Evolutionary conservation across 495 filamentous ascomycete species (phyloP).

Genomic region (Neurospora tetrasperma): DNA sequence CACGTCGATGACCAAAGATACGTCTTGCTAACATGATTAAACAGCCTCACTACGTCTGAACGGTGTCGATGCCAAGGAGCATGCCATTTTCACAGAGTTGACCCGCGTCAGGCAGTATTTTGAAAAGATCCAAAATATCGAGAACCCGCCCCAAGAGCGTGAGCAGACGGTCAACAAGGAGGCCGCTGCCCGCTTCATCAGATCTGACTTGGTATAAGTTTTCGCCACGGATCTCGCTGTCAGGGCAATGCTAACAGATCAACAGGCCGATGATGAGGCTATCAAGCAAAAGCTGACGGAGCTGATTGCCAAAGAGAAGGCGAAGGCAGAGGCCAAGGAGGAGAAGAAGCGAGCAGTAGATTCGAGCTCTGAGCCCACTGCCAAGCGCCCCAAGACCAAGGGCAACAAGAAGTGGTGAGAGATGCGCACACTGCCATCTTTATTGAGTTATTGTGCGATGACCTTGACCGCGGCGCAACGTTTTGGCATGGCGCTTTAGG

Average conservation of each 20-base stretch:
- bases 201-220: conserved; percentile 54
- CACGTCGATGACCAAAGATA: background rate
- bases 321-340: conserved; percentile 29
- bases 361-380: conserved; percentile 14
- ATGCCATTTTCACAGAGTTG: conserved; percentile 77
- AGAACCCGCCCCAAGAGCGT: conserved; percentile 42
- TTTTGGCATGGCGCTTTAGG: background rate
- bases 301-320: conserved; percentile 37
- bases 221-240: background rate
- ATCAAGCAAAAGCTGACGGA: conserved; percentile 32
- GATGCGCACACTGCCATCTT: background rate
- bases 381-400: conserved; percentile 19
- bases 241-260: conserved; percentile 2
- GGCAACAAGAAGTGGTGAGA: conserved; percentile 19
- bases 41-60: conserved; percentile 71
- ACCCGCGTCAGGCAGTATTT: conserved; percentile 82
- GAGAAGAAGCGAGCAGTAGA: conserved; percentile 31
- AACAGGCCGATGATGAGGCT: conserved; percentile 27
- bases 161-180: conserved; percentile 62
- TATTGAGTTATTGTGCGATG: background rate
- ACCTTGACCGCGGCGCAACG: background rate
- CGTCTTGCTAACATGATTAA: conserved; percentile 18
- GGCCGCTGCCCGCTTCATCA: conserved; percentile 73
- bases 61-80: conserved; percentile 68
- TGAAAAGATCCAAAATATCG: conserved; percentile 69